These are phyloP conservation scores for Capsaspora owczarzaki DNA, from an alignment of 78 protist species.

Conservation along the genomic window DNA sequence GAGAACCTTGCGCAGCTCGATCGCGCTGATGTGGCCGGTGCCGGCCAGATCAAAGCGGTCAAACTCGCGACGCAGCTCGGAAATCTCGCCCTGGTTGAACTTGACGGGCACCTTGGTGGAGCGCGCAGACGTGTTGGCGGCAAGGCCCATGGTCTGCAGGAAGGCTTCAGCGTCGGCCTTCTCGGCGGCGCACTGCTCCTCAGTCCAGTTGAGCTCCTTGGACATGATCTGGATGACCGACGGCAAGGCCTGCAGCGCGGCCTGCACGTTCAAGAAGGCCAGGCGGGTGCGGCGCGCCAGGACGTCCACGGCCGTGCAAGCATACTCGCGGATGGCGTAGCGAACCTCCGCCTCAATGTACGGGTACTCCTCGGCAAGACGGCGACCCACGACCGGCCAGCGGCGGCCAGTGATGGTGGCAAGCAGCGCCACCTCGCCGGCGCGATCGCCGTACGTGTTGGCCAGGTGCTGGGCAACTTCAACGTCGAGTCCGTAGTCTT, in stretches of 20 bases:
- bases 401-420: not conserved
- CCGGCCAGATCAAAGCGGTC: not conserved
- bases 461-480: constrained; percentile 35
- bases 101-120: not conserved
- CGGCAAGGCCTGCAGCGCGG: constrained; percentile 24
- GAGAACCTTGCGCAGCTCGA: not conserved
- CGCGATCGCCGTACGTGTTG: constrained; percentile 23
- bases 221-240: constrained; percentile 48
- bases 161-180: constrained; percentile 19
- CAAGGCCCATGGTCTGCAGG: constrained; percentile 30
- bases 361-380: constrained; percentile 39
- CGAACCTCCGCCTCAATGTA: constrained; percentile 78
- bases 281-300: constrained; percentile 76
- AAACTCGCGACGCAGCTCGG: not conserved
- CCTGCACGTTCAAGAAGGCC: constrained; percentile 67
- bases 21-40: not conserved
- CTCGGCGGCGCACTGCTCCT: constrained; percentile 24
- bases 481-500: constrained; percentile 15
- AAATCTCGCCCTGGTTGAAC: not conserved
- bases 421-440: constrained; percentile 19
- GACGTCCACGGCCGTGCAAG: constrained; percentile 63
- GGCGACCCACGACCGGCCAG: constrained; percentile 5
- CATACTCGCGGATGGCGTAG: constrained; percentile 42
- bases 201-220: constrained; percentile 33
- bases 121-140: not conserved